These are phyloP conservation scores for Fusarium luffae DNA, from an alignment of 2,329 filamentous ascomycete species.

Conservation along the genomic window DNA sequence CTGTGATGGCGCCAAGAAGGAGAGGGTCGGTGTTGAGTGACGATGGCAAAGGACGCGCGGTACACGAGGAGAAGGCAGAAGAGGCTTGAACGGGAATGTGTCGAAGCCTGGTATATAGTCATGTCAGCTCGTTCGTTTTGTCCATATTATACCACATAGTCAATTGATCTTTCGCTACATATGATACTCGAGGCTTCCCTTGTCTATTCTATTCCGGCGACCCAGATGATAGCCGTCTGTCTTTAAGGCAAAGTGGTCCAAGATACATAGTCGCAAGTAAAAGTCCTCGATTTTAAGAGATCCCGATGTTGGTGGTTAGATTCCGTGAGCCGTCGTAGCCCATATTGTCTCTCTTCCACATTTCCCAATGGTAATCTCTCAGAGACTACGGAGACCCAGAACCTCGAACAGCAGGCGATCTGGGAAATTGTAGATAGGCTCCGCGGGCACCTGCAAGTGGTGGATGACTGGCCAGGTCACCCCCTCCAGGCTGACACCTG, in stretches of 20 bases:
- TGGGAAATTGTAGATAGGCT: not conserved
- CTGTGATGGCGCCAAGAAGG: conserved; percentile 34
- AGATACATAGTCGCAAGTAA: not conserved
- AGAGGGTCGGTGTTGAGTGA: conserved; percentile 23
- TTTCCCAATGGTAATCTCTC: not conserved
- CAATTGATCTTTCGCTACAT: not conserved
- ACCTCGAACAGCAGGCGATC: not conserved
- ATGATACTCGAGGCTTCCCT: not conserved
- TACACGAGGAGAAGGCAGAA: conserved; percentile 33
- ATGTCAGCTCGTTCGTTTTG: not conserved
- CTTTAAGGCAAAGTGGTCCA: not conserved
- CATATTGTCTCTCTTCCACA: not conserved
- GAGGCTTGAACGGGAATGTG: not conserved
- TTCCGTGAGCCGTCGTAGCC: too few relatives aligned
- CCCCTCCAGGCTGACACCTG: not conserved
- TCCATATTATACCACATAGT: not conserved
- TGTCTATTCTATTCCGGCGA: not conserved
- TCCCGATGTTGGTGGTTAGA: not conserved
- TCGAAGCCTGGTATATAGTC: not conserved
- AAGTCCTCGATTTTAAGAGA: not conserved
- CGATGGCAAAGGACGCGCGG: conserved; percentile 18
- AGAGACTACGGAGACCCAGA: not conserved
- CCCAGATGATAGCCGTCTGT: not conserved
- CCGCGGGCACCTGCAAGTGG: not conserved
- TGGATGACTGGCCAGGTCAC: not conserved